Conservation (phyloP, 2,329 filamentous ascomycete species). For the Fusarium sp. region DNA sequence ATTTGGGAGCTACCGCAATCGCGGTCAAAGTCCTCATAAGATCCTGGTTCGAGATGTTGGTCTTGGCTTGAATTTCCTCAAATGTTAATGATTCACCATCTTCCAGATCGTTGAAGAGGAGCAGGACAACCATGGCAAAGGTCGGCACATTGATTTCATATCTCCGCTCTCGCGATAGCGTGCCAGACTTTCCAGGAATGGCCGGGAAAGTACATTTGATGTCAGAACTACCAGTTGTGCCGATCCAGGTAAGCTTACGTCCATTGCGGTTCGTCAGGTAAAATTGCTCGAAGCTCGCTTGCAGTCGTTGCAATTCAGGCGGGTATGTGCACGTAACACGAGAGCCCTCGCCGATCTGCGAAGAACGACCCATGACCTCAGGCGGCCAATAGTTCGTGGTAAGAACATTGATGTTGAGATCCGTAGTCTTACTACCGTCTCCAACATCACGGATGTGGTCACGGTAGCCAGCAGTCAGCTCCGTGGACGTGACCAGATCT, state of each 20-base stretch:
- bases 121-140: constrained; percentile 88
- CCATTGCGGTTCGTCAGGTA: constrained; percentile 91
- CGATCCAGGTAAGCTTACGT: constrained; percentile 86
- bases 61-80: constrained; percentile 85
- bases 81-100: constrained; percentile 65
- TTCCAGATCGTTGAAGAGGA: constrained; percentile 86
- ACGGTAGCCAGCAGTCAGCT: constrained; percentile 82
- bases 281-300: constrained; percentile 87
- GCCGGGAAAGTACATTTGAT: constrained; percentile 82
- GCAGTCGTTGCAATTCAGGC: constrained; percentile 76
- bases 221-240: constrained; percentile 81
- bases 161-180: constrained; percentile 72
- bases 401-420: constrained; percentile 85
- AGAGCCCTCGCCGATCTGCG: constrained; percentile 62
- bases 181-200: constrained; percentile 74
- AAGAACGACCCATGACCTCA: constrained; percentile 79
- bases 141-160: constrained; percentile 95
- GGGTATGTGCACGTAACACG: constrained; percentile 75
- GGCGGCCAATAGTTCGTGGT: constrained; percentile 96
- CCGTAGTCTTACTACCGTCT: constrained; percentile 67
- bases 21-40: constrained; percentile 83
- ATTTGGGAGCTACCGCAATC: constrained; percentile 85
- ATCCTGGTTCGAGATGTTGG: constrained; percentile 80
- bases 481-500: constrained; percentile 89
- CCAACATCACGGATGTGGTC: constrained; percentile 69